phyloP scores from a whole-genome alignment of 352 stramenopile genomes.

The Plasmopara viticola region DNA sequence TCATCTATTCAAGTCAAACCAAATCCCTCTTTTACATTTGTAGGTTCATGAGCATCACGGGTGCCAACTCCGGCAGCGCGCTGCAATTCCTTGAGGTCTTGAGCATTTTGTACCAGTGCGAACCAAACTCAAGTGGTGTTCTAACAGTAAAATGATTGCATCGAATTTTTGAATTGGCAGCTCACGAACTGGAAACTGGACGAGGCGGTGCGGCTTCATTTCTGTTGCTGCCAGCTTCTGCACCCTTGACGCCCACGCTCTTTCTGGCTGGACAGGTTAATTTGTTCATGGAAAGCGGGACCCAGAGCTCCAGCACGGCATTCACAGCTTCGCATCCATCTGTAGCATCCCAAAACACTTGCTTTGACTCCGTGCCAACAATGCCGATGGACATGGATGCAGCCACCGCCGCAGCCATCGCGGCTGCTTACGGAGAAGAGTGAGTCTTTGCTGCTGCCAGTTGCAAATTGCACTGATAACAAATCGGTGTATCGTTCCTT shows the following conservation, averaged over 20 bases:
- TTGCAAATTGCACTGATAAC: not conserved
- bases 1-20: not conserved
- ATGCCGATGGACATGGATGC: constrained; percentile 16
- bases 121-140: not conserved
- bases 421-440: constrained; percentile 31
- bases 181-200: constrained; percentile 70
- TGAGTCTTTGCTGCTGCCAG: constrained; percentile 10
- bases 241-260: not conserved
- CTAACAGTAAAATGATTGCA: constrained; percentile 5
- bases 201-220: constrained; percentile 43
- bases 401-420: constrained; percentile 29
- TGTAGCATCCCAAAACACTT: constrained; percentile 1
- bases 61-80: constrained; percentile 54
- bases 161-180: constrained; percentile 18
- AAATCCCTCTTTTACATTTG: not conserved
- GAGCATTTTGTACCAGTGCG: not conserved
- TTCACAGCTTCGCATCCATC: constrained; percentile 8
- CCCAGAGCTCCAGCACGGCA: constrained; percentile 15
- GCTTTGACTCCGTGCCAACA: constrained; percentile 3
- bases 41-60: constrained; percentile 85
- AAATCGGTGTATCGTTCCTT: constrained; percentile 1
- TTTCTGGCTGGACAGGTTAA: constrained; percentile 39
- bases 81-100: constrained; percentile 67
- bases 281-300: constrained; percentile 79
- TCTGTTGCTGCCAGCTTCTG: not conserved